Percentiles rank a stretch among this genome's conserved stretches.
Conservation (phyloP, 2,329 filamentous ascomycete genomes). For the Talaromyces verruculosus region DNA sequence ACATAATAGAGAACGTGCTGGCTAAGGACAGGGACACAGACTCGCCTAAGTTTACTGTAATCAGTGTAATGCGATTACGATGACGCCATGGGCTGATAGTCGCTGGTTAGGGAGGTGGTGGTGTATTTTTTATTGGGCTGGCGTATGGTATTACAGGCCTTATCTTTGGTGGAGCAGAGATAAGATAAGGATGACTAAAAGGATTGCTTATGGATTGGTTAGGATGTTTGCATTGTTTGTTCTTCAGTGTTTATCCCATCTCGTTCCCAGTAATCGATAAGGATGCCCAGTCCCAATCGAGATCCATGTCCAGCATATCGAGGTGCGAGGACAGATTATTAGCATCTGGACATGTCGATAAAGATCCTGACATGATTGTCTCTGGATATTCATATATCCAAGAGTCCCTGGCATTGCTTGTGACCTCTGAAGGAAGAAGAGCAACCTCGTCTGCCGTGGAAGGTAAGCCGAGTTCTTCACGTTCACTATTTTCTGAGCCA, state of each 20-base stretch:
- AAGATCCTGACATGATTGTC: background rate
- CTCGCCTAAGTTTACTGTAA: background rate
- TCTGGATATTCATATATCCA: constrained; percentile 4
- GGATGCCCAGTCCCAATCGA: constrained; percentile 10
- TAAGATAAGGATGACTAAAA: constrained; percentile 1
- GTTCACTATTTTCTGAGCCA: background rate
- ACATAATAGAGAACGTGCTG: background rate
- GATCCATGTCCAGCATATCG: constrained; percentile 2
- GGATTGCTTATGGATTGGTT: background rate
- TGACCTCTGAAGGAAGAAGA: background rate
- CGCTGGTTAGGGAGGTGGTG: background rate
- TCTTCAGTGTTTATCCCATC: background rate
- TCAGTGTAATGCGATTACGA: background rate
- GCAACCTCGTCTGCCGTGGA: background rate
- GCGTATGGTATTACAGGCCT: background rate
- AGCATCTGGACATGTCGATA: too few relatives aligned
- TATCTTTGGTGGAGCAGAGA: background rate
- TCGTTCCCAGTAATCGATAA: background rate
- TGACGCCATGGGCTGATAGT: background rate
- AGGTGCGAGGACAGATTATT: background rate
- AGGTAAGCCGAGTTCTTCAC: background rate
- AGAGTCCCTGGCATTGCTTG: background rate
- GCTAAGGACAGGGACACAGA: background rate
- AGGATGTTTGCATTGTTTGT: background rate
- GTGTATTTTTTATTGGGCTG: background rate